Conservation (phyloP, 1,284 basidiomycete species). For the Fereydounia khargensis region DNA sequence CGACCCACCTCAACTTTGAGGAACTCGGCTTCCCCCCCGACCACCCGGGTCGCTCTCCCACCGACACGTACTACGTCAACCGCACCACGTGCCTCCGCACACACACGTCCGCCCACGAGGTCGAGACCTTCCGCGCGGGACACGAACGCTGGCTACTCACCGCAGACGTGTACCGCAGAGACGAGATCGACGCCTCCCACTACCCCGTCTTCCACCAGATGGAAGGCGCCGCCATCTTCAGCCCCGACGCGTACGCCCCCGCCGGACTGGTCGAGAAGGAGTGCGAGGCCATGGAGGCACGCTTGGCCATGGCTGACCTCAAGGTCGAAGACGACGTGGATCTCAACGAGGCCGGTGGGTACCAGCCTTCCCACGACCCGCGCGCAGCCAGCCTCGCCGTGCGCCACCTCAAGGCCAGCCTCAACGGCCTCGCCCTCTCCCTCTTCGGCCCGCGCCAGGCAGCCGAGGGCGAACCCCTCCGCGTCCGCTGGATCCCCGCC, state of each 20-base stretch:
- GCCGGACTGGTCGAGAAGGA: conserved; percentile 60
- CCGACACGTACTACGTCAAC: conserved; percentile 97
- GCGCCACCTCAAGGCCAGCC: conserved; percentile 81
- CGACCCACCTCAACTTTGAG: conserved; percentile 91
- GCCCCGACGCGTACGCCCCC: conserved; percentile 59
- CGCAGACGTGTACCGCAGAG: conserved; percentile 96
- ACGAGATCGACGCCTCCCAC: conserved; percentile 95
- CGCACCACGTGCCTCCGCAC: conserved; percentile 85
- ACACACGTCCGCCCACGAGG: conserved; percentile 96
- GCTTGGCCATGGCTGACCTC: conserved; percentile 62
- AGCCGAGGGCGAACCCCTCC: conserved; percentile 66
- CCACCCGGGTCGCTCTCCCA: conserved; percentile 84
- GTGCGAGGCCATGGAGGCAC: conserved; percentile 64
- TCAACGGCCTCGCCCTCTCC: conserved; percentile 81
- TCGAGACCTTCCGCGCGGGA: conserved; percentile 79
- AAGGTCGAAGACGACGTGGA: conserved; percentile 81
- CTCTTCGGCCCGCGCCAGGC: conserved; percentile 66
- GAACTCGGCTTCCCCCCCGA: conserved; percentile 88
- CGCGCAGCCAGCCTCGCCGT: conserved; percentile 64
- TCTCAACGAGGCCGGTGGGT: conserved; percentile 71
- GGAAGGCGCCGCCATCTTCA: conserved; percentile 84
- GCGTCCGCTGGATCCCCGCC: conserved; percentile 94
- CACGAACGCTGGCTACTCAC: conserved; percentile 83
- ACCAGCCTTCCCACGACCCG: conserved; percentile 71
- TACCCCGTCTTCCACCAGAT: conserved; percentile 99